Conservation (phyloP, 441 rosid species). For the Corymbia calophylla region DNA sequence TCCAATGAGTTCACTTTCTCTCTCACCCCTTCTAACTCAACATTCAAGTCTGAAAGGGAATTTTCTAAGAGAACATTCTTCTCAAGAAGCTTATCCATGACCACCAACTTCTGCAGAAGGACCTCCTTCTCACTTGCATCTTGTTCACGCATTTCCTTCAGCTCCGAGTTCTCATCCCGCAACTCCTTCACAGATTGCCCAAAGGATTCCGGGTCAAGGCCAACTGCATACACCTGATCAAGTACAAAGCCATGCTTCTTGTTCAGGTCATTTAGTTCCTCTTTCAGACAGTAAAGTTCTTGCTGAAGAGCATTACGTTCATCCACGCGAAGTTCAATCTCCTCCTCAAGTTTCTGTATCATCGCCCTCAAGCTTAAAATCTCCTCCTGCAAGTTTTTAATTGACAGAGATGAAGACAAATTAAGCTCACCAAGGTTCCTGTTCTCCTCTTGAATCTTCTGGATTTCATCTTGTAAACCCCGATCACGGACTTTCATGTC, state of each 20-base stretch:
- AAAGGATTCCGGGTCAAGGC: constrained; percentile 50
- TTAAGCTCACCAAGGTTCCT: constrained; percentile 54
- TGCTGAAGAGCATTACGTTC: constrained; percentile 94
- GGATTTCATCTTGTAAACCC: constrained; percentile 48
- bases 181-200: constrained; percentile 57
- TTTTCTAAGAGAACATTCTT: constrained; percentile 70
- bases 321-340: constrained; percentile 74
- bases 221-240: constrained; percentile 69
- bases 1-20: constrained; percentile 57
- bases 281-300: constrained; percentile 89
- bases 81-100: constrained; percentile 74
- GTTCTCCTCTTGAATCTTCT: constrained; percentile 51
- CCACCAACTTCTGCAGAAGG: constrained; percentile 50
- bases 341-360: constrained; percentile 74
- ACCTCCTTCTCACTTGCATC: constrained; percentile 47
- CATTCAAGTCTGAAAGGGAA: constrained; percentile 75
- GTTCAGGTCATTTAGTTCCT: constrained; percentile 70
- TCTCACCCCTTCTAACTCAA: constrained; percentile 66
- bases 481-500: constrained; percentile 62
- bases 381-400: constrained; percentile 62
- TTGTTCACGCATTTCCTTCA: constrained; percentile 44
- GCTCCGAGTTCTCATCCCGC: constrained; percentile 51
- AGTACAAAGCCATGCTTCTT: constrained; percentile 50
- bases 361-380: constrained; percentile 57
- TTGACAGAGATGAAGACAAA: constrained; percentile 66